A percentile compares a stretch with the other conserved stretches of the same genome.
Evolutionary conservation across 1,139 yeast species (phyloP).

Genomic region (Nadsonia starkeyi-henricii): DNA sequence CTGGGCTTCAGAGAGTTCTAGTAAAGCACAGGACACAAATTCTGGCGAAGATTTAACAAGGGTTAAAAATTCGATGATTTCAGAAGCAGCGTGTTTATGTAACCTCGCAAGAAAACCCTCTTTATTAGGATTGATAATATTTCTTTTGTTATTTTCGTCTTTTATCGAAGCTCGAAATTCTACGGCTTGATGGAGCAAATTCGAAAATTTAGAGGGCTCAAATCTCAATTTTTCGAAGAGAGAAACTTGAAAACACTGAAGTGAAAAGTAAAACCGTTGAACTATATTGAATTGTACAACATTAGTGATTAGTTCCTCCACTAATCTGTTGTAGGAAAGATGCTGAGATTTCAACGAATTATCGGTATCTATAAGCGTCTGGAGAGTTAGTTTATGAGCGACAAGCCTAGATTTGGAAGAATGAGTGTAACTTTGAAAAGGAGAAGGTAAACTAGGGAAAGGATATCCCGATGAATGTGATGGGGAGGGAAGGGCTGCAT

Average conservation of each 20-base stretch:
- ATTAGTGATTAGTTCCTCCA: not conserved
- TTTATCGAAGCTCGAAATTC: not conserved
- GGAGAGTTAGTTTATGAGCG: not conserved
- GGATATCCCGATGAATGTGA: not conserved
- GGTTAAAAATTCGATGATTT: slow-evolving; percentile 15
- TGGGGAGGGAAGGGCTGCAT: slow-evolving; percentile 1
- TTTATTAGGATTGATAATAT: not conserved
- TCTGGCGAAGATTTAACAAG: slow-evolving; percentile 24
- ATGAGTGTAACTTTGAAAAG: not conserved
- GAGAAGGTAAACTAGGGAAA: not conserved
- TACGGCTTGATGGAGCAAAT: not conserved
- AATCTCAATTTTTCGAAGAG: not conserved
- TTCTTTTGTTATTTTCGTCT: not conserved
- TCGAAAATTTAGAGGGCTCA: not conserved
- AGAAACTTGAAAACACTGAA: not conserved
- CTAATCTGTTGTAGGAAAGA: not conserved
- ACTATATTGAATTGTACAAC: not conserved
- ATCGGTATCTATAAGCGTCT: not conserved
- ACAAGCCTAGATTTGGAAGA: not conserved
- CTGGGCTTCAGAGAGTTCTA: slow-evolving; percentile 17
- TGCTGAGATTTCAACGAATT: not conserved
- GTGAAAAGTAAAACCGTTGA: not conserved
- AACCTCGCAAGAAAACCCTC: not conserved
- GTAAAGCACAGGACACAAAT: slow-evolving; percentile 21
- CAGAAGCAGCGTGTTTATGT: not conserved